Evolutionary conservation across 1,139 yeast species (phyloP).

Genomic region (Kodamaea derodonti): DNA sequence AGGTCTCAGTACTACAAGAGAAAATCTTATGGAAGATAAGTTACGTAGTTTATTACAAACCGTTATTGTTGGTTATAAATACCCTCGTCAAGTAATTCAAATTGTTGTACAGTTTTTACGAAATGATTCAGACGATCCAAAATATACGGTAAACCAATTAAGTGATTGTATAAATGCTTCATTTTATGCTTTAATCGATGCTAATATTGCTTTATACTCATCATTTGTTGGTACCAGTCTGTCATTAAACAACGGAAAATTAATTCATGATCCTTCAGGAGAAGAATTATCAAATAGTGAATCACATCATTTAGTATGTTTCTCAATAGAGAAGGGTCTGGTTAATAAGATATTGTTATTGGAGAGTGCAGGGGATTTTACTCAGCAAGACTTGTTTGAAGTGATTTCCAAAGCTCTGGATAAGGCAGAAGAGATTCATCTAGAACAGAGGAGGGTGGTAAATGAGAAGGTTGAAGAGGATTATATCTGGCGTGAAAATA

Average conservation of each 20-base stretch:
- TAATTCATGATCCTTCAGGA: slow-evolving; percentile 43
- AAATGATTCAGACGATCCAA: slow-evolving; percentile 21
- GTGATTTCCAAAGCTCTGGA: slow-evolving; percentile 47
- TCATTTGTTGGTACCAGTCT: slow-evolving; percentile 57
- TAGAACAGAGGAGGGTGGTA: slow-evolving; percentile 42
- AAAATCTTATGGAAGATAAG: slow-evolving; percentile 70
- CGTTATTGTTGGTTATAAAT: slow-evolving; percentile 58
- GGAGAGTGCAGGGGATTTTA: slow-evolving; percentile 72
- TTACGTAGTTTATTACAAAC: slow-evolving; percentile 60
- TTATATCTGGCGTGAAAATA: slow-evolving; percentile 48
- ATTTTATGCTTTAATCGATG: slow-evolving; percentile 70
- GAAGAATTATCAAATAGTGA: slow-evolving; percentile 36
- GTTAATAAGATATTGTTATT: slow-evolving; percentile 56
- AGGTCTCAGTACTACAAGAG: slow-evolving; percentile 77
- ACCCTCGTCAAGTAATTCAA: slow-evolving; percentile 84
- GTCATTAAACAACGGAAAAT: slow-evolving; percentile 30
- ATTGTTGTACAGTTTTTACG: slow-evolving; percentile 79
- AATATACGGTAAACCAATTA: slow-evolving; percentile 50
- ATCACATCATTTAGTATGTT: slow-evolving; percentile 68
- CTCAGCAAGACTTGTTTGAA: slow-evolving; percentile 49
- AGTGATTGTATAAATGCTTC: slow-evolving; percentile 71
- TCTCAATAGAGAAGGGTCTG: slow-evolving; percentile 48
- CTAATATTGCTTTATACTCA: slow-evolving; percentile 65
- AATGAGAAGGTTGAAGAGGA: slow-evolving; percentile 48
- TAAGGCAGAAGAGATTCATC: slow-evolving; percentile 44